These are phyloP conservation scores for Kondoa malvinella DNA, from an alignment of 768 basidiomycete genomes.

Conservation along the genomic window DNA sequence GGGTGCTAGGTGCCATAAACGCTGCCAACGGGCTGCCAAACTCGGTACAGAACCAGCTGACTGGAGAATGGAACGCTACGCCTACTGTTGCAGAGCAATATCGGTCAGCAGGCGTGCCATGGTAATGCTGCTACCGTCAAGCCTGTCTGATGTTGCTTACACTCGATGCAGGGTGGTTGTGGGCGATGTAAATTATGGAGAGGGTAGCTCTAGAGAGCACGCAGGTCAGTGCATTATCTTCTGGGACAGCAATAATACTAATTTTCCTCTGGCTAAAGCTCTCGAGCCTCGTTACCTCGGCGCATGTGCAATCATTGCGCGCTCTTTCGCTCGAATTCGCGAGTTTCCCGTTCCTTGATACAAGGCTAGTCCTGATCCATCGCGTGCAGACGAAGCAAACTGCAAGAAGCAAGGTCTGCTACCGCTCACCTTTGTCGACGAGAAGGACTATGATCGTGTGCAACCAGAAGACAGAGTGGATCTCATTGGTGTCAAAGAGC, in stretches of 20 bases:
- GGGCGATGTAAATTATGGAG: slow-evolving; percentile 39
- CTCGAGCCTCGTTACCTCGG: slow-evolving; percentile 89
- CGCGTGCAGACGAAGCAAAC: no score
- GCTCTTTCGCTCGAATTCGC: slow-evolving; percentile 42
- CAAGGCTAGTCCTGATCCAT: neutral
- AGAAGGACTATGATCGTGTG: slow-evolving; percentile 69
- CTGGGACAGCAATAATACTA: neutral
- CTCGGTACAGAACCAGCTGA: slow-evolving; percentile 14
- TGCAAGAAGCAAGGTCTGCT: slow-evolving; percentile 56
- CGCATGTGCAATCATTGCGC: slow-evolving; percentile 83
- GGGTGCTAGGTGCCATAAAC: slow-evolving; percentile 21
- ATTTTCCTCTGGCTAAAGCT: slow-evolving; percentile 43
- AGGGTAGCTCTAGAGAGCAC: slow-evolving; percentile 15
- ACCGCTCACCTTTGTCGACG: slow-evolving; percentile 11
- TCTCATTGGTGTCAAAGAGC: slow-evolving; percentile 66
- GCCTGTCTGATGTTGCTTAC: no score
- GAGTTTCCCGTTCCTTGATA: neutral
- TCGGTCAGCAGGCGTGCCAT: no score
- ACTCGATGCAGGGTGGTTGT: no score
- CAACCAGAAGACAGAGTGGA: slow-evolving; percentile 70
- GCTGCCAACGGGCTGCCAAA: slow-evolving; percentile 18
- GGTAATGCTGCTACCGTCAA: no score
- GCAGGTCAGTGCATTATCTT: neutral
- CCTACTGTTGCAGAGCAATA: slow-evolving; percentile 6
- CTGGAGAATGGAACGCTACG: slow-evolving; percentile 14